Percentiles rank a stretch among this genome's conserved stretches.
phyloP scores from a whole-genome alignment of 2,329 filamentous ascomycete genomes.

The Aspergillus tanneri region DNA sequence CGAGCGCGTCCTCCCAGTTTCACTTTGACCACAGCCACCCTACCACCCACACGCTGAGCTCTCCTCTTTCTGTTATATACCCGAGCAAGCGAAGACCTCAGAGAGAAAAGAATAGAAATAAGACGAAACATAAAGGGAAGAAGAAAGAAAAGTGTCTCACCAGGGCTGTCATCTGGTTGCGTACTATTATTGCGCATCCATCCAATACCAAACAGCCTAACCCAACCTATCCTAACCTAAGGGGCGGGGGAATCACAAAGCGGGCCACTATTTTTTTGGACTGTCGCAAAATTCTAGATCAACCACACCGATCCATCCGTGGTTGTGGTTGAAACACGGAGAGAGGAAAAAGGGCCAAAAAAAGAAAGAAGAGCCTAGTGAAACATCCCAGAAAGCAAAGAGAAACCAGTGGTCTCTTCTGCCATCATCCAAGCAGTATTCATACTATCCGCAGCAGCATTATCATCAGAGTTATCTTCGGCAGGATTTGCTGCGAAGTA shows the following conservation, averaged over 20 bases:
- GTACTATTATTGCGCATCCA: no score
- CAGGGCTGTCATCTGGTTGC: no score
- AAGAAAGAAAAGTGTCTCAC: neutral
- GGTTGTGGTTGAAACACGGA: constrained; percentile 11
- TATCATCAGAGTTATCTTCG: no score
- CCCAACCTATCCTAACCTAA: constrained; percentile 7
- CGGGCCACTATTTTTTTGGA: constrained; percentile 11
- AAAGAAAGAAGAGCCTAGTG: neutral
- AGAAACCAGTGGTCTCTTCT: no score
- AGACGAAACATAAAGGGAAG: neutral
- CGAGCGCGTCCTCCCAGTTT: no score
- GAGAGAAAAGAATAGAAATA: neutral
- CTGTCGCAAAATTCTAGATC: constrained; percentile 15
- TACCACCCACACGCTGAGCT: no score
- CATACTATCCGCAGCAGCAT: no score
- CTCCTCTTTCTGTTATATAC: neutral
- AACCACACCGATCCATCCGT: constrained; percentile 13
- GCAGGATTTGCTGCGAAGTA: no score
- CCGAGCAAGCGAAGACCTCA: neutral
- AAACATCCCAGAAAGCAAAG: no score
- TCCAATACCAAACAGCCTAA: neutral
- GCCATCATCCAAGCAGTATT: no score
- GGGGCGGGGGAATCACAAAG: constrained; percentile 18
- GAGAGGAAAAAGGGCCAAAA: neutral
- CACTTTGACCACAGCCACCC: no score